phyloP scores from a whole-genome alignment of 2,329 filamentous ascomycete genomes.

The Ramularia collo-cygni region DNA sequence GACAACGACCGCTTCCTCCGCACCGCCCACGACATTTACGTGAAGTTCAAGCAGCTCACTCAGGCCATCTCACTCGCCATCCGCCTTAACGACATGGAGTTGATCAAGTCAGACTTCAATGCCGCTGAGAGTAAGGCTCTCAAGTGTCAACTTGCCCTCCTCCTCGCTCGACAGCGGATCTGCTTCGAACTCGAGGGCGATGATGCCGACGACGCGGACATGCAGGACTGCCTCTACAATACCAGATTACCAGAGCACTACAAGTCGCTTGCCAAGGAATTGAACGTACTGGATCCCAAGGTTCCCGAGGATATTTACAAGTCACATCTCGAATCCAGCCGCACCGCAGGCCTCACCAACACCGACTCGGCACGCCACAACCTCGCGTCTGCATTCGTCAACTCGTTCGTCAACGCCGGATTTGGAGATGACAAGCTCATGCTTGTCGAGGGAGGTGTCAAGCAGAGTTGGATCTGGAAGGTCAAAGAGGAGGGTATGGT shows the following conservation, averaged over 20 bases:
- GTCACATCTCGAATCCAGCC: conserved; percentile 91
- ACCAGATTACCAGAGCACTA: conserved; percentile 84
- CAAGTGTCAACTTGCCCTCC: conserved; percentile 89
- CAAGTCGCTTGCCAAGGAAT: conserved; percentile 86
- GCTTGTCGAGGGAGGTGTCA: conserved; percentile 73
- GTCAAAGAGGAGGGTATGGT: conserved; percentile 98
- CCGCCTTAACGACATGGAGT: conserved; percentile 70
- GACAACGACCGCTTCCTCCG: conserved; percentile 94
- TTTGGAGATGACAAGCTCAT: conserved; percentile 97
- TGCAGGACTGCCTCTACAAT: conserved; percentile 81
- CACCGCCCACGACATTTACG: conserved; percentile 90
- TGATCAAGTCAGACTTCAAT: conserved; percentile 77
- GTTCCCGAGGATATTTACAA: conserved; percentile 99
- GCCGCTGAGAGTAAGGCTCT: conserved; percentile 73
- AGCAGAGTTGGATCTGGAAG: conserved; percentile 97
- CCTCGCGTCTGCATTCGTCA: conserved; percentile 90
- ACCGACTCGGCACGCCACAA: conserved; percentile 95
- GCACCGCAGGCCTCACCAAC: conserved; percentile 88
- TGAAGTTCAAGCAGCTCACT: conserved; percentile 83
- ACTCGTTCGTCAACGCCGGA: conserved; percentile 92
- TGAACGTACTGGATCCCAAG: conserved; percentile 95
- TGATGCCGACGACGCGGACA: conserved; percentile 64
- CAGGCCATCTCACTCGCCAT: conserved; percentile 94
- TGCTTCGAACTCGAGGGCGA: conserved; percentile 61
- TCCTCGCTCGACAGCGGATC: conserved; percentile 87